These are phyloP conservation scores for Gossypium mustelinum DNA, from an alignment of 345 rosid genomes.

Conservation along the genomic window DNA sequence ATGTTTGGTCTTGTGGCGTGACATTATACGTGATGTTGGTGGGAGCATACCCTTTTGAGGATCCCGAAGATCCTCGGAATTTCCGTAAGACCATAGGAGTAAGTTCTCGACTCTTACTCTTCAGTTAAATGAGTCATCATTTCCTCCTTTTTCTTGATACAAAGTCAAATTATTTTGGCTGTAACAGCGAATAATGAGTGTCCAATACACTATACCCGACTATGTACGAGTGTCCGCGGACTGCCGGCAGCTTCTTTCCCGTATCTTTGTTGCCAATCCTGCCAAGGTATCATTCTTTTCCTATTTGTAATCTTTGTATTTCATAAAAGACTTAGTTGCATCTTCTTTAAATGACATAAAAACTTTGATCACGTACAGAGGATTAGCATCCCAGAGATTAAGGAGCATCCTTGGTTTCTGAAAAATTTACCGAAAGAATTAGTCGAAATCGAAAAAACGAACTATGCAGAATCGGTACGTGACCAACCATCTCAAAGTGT, in stretches of 20 bases:
- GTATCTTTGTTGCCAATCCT: constrained; percentile 62
- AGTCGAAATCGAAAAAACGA: constrained; percentile 48
- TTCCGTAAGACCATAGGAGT: constrained; percentile 70
- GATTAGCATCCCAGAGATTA: constrained; percentile 59
- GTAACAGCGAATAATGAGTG: constrained; percentile 56
- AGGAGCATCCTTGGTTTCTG: constrained; percentile 65
- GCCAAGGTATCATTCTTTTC: constrained; percentile 38
- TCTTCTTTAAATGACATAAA: neutral
- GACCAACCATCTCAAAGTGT: constrained; percentile 39
- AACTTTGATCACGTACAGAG: constrained; percentile 33
- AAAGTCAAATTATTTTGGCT: neutral
- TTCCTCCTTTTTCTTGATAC: neutral
- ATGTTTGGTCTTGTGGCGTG: constrained; percentile 85
- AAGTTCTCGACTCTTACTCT: constrained; percentile 16
- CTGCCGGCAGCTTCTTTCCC: constrained; percentile 56
- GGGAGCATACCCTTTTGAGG: constrained; percentile 75
- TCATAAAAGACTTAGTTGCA: neutral
- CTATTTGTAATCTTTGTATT: neutral
- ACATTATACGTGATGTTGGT: constrained; percentile 74
- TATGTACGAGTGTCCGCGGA: constrained; percentile 60
- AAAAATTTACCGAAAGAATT: constrained; percentile 57
- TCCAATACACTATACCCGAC: constrained; percentile 64
- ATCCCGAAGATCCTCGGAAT: constrained; percentile 67
- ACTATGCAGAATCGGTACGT: constrained; percentile 21
- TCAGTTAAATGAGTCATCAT: neutral